These are phyloP conservation scores for Neurospora sp. DNA, from an alignment of 495 filamentous ascomycete genomes.

Conservation along the genomic window DNA sequence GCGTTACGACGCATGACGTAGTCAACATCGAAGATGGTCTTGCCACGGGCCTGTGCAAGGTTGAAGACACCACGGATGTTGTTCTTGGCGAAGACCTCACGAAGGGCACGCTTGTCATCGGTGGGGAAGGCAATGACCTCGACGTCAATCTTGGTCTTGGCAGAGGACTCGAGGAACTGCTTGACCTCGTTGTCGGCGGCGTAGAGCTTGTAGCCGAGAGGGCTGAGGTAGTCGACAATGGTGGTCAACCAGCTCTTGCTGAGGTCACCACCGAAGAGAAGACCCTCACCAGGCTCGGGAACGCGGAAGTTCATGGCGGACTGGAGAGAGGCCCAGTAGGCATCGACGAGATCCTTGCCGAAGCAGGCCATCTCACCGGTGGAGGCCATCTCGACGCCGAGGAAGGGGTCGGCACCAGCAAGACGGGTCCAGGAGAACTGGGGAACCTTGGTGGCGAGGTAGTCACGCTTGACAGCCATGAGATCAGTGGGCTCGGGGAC, in stretches of 20 bases:
- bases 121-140: slow-evolving; percentile 97
- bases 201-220: slow-evolving; percentile 88
- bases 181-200: slow-evolving; percentile 76
- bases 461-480: slow-evolving; percentile 81
- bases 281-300: slow-evolving; percentile 83
- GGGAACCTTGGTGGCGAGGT: slow-evolving; percentile 91
- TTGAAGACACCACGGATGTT: slow-evolving; percentile 96
- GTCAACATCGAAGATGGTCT: slow-evolving; percentile 82
- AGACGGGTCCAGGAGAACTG: slow-evolving; percentile 99
- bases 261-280: slow-evolving; percentile 85
- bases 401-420: slow-evolving; percentile 94
- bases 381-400: slow-evolving; percentile 94
- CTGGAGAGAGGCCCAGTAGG: slow-evolving; percentile 94
- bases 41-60: slow-evolving; percentile 71
- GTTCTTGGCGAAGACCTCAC: slow-evolving; percentile 95
- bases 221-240: slow-evolving; percentile 75
- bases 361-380: slow-evolving; percentile 99
- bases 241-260: slow-evolving; percentile 50
- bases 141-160: slow-evolving; percentile 57
- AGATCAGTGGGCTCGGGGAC: slow-evolving; percentile 81
- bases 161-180: slow-evolving; percentile 61
- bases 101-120: slow-evolving; percentile 86
- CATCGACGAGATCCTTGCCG: slow-evolving; percentile 88
- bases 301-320: slow-evolving; percentile 99
- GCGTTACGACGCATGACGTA: slow-evolving; percentile 98